Evolutionary conservation across 1,139 yeast genomes (phyloP), one percentile per base, ranked within the genome.

Genomic region (Hanseniaspora sp.): DNA sequence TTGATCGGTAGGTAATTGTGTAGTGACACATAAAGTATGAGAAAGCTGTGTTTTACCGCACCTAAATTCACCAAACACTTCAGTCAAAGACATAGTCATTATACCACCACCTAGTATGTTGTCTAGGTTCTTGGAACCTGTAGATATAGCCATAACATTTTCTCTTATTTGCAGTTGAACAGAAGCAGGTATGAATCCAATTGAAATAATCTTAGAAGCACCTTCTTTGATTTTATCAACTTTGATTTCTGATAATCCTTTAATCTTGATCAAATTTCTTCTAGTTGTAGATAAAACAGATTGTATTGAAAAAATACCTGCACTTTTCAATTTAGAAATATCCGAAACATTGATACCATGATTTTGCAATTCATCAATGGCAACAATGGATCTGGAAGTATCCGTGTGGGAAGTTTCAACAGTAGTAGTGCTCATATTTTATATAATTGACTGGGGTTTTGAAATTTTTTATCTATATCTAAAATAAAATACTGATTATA

Each of bases 31-130:
- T 58, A 94, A 74, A 0, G 98, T 94, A 67, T 94, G 98, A 69
- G 98, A 94, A 53, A 92, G 72, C 71, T 92, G 99, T 5, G 96
- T 87, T 68, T 92, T 92, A 51, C 99, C 99, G 1, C 98, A 92
- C 70, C 98, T 80, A 68, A 90, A 94, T 69, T 92, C 98, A 44
- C 99, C 99, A 72, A 87, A 92, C 9, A 90, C 79, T 69, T 92
- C 99, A 0, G 99, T 92, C 61, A 94, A 84, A 1, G 95, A 84
- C 1, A 98, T 98, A 0, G 99, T 92, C 69, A 94, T 98, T 53
- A 92, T 78, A 34, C 99, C 99, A 52, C 99, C 99, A 12, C 96
- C 97, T 37, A 94, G 73, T 55, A 94, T 74, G 1, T 96, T 88
- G 67, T 92, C 98, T 56, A 92, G 74, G 64, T 88, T 95, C 64